phyloP scores from a whole-genome alignment of 2,329 filamentous ascomycete species.

The Aspergillus brunneoviolaceus region DNA sequence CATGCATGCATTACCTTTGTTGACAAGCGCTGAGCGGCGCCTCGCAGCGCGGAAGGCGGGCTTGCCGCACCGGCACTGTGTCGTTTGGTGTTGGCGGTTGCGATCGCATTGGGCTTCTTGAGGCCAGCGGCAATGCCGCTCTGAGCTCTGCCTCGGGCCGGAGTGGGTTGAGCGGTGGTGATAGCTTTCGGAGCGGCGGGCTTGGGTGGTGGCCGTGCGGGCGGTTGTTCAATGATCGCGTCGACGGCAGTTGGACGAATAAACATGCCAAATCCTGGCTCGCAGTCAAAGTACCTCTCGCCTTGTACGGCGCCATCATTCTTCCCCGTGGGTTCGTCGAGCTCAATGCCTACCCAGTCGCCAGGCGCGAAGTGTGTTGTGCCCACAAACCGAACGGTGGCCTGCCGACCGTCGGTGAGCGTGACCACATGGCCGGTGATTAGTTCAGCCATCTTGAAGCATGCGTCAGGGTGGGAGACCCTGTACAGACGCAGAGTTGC shows the following conservation, averaged over 20 bases:
- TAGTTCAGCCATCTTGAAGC: slow-evolving; percentile 35
- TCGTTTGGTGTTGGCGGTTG: slow-evolving; percentile 59
- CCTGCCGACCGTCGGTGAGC: slow-evolving; percentile 74
- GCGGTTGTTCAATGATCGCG: slow-evolving; percentile 45
- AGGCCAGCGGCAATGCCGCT: slow-evolving; percentile 40
- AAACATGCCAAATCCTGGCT: slow-evolving; percentile 75
- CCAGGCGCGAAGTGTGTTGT: slow-evolving; percentile 75
- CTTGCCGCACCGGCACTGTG: slow-evolving; percentile 71
- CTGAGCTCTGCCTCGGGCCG: slow-evolving; percentile 41
- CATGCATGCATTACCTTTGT: slow-evolving; percentile 37
- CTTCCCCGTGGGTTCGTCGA: slow-evolving; percentile 79
- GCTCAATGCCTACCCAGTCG: slow-evolving; percentile 86
- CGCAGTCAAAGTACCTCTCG: slow-evolving; percentile 82
- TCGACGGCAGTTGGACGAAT: slow-evolving; percentile 70
- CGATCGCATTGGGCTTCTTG: slow-evolving; percentile 49
- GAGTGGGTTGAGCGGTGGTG: slow-evolving; percentile 22
- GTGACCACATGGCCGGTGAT: slow-evolving; percentile 70
- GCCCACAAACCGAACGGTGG: slow-evolving; percentile 77
- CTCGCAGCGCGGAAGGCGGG: slow-evolving; percentile 66
- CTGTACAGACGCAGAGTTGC: slow-evolving; percentile 12
- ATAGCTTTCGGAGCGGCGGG: slow-evolving; percentile 33
- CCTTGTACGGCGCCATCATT: slow-evolving; percentile 92
- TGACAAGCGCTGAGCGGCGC: slow-evolving; percentile 37
- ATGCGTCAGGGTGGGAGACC: slow-evolving; percentile 14
- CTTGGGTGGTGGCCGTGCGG: slow-evolving; percentile 35